These are phyloP conservation scores for Cryptococcus maquisensis DNA, from an alignment of 1,284 basidiomycete species.

Conservation along the genomic window DNA sequence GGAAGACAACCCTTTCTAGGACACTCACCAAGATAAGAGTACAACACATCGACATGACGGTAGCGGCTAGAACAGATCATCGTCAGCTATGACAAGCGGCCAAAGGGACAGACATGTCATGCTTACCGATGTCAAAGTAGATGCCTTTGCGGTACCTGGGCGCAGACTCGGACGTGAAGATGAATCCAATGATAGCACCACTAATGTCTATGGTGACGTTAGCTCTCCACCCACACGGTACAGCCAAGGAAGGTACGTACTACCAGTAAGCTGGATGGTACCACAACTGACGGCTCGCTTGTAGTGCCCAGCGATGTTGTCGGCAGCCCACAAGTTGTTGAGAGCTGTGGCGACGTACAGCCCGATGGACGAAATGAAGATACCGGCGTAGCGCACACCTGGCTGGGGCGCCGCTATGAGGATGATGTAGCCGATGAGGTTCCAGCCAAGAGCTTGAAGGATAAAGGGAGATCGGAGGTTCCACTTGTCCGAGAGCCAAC, in stretches of 20 bases:
- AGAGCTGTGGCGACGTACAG: slow-evolving; percentile 28
- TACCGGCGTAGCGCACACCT: slow-evolving; percentile 17
- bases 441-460: slow-evolving; percentile 7
- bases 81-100: neutral
- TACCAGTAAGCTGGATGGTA: slow-evolving; percentile 33
- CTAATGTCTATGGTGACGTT: slow-evolving; percentile 2
- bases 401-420: slow-evolving; percentile 12
- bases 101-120: neutral
- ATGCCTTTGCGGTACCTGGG: slow-evolving; percentile 10
- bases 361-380: slow-evolving; percentile 27
- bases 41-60: neutral
- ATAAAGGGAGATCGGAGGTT: slow-evolving; percentile 20
- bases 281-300: slow-evolving; percentile 27
- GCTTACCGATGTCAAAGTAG: slow-evolving; percentile 1
- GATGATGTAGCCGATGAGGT: slow-evolving; percentile 26
- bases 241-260: neutral
- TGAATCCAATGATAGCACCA: slow-evolving; percentile 8
- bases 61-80: neutral
- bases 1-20: neutral
- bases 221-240: neutral
- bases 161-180: slow-evolving; percentile 3
- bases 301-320: slow-evolving; percentile 25
- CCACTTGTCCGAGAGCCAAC: slow-evolving; percentile 15
- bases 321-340: slow-evolving; percentile 25
- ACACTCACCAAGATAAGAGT: neutral